Percentiles rank a stretch among this genome's conserved stretches.
Conservation (phyloP, 495 filamentous ascomycete species). For the Recurvomyces mirabilis region DNA sequence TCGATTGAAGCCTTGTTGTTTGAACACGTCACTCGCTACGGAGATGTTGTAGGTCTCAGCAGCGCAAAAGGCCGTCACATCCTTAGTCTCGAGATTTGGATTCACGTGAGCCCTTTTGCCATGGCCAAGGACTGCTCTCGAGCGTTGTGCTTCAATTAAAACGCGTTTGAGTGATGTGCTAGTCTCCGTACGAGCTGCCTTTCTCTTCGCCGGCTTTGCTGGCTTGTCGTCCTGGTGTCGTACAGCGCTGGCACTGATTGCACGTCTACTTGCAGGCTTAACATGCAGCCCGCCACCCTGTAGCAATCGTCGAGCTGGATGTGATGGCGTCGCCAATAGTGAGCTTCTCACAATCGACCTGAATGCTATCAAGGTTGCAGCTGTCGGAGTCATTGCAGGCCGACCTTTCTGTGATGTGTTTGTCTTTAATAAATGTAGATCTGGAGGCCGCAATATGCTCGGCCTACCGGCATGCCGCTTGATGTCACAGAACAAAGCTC, state of each 20-base stretch:
- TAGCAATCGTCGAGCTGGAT: too few relatives aligned
- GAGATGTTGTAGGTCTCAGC: conserved; percentile 79
- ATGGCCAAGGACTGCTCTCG: conserved; percentile 25
- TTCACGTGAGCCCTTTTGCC: conserved; percentile 29
- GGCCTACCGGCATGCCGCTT: too few relatives aligned
- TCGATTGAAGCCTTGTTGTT: conserved; percentile 54
- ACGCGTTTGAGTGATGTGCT: conserved; percentile 28
- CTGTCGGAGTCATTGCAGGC: neutral
- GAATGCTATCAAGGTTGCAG: conserved; percentile 16
- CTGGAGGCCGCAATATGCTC: too few relatives aligned
- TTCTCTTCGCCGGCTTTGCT: conserved; percentile 6
- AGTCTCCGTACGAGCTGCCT: conserved; percentile 11
- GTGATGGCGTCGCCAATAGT: neutral
- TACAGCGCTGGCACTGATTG: neutral
- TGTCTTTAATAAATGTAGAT: too few relatives aligned
- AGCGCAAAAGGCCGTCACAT: conserved; percentile 69
- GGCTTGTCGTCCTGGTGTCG: neutral
- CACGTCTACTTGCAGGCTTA: neutral
- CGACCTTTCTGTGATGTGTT: too few relatives aligned
- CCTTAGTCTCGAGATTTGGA: conserved; percentile 31
- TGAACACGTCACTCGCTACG: conserved; percentile 54
- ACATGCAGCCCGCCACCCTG: too few relatives aligned
- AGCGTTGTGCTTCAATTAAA: conserved; percentile 31
- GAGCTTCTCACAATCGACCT: conserved; percentile 10
- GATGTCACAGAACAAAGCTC: too few relatives aligned